Evolutionary conservation across 495 filamentous ascomycete species (phyloP), one percentile per base, ranked within the genome.

Genomic region (Aspergillus indologenus): DNA sequence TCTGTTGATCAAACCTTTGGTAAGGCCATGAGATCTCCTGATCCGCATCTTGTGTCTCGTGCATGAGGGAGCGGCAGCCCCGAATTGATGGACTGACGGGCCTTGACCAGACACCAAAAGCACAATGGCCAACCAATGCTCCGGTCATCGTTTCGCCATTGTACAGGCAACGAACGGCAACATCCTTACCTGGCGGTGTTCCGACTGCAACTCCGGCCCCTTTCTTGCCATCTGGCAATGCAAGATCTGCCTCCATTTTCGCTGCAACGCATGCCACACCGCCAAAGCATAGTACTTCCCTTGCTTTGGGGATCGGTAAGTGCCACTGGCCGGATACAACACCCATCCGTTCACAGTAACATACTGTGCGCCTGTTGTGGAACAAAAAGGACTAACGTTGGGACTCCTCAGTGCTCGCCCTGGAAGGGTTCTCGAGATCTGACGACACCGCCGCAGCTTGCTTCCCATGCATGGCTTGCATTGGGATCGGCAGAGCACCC

Each of bases 171-270:
- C 74, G 40, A 78, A 79, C 62, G 77, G 77, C 49, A 80, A 77
- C 53, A 76, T 80, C 60, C 65, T 80, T 54, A 75, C 76, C 44
- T 80, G 76, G 74, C 74, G 72, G 14, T 80, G 77, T 61, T 78
- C 74, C 4, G 76, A 79, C 65, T 80, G 77, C 68, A 78, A 77
- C 60, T 75, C 75, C 45, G 77, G 77, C n/a, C 76, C 76, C 48
- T 80, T 75, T 56, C 68, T 73, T 54, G 77, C 77, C 15, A 77
- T 80, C 60, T 80, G 75, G 75, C 77, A 70, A 34, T 80, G 77
- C 69, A 79, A 80, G 68, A 71, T 75, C 61, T 80, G 77, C 67
- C 68, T 68, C 44, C 70, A 78, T 53, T 77, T 67, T 65, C 77
- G 77, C 17, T 79, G 77, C 65, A 74, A 78, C 59, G 52, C 65